Evolutionary conservation across 768 basidiomycete genomes (phyloP).

Genomic region (Rubroboletus pulcherrimus): DNA sequence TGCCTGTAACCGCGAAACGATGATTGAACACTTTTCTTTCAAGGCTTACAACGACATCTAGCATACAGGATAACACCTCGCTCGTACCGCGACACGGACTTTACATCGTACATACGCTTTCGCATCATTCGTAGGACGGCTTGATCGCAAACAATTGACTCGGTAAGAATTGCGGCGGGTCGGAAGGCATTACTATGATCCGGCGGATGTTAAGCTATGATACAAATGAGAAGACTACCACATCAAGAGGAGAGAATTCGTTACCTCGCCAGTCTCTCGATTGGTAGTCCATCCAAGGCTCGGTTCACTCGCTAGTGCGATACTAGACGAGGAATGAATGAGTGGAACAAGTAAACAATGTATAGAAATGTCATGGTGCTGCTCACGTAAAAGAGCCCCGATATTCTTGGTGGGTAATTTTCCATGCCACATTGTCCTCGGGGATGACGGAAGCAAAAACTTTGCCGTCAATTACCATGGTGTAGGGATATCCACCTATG

Average conservation of each 20-base stretch:
- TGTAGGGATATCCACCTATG: not conserved
- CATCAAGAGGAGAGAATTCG: not conserved
- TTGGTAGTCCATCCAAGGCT: not conserved
- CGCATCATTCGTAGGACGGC: fast-evolving
- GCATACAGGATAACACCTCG: not conserved
- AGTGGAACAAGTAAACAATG: not conserved
- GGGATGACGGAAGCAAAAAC: not conserved
- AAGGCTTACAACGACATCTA: not conserved
- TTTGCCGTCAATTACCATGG: not conserved
- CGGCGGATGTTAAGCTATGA: not conserved
- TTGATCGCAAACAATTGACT: not conserved
- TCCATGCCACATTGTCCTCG: not conserved
- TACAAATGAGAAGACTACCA: not conserved
- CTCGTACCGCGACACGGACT: not conserved
- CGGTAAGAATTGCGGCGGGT: not conserved
- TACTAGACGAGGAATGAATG: not conserved
- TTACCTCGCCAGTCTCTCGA: not conserved
- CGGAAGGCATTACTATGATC: not conserved
- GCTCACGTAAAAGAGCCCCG: not conserved
- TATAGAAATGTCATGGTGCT: no score
- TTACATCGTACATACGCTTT: not conserved
- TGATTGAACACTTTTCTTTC: not conserved
- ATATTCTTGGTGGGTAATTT: fast-evolving
- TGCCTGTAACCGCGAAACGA: not conserved
- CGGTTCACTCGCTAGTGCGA: not conserved